Evolutionary conservation across 1,284 basidiomycete species (phyloP).

Genomic region (Neolentinus lepideus): DNA sequence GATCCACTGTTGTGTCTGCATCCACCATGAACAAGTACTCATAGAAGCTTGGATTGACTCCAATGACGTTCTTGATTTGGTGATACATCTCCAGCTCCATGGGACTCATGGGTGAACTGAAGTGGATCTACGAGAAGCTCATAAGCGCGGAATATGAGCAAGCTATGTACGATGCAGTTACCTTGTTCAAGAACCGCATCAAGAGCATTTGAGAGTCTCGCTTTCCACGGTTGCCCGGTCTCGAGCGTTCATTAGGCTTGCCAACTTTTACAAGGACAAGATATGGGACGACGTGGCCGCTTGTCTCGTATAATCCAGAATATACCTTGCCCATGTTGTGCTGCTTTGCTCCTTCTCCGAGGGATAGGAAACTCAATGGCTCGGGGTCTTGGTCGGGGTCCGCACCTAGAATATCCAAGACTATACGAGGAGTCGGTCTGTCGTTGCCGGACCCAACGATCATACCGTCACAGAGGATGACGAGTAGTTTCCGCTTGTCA

Average conservation of each 20-base stretch:
- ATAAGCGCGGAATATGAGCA: background rate
- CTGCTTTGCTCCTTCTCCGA: constrained; percentile 94
- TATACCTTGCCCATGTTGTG: constrained; percentile 99
- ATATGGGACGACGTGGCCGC: constrained; percentile 95
- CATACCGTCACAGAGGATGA: constrained; percentile 97
- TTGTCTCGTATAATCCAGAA: constrained; percentile 90
- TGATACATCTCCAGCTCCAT: constrained; percentile 97
- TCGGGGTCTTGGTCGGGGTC: constrained; percentile 93
- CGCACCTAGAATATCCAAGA: constrained; percentile 92
- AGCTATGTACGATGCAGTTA: constrained; percentile 20
- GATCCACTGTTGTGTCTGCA: constrained; percentile 92
- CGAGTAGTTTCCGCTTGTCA: constrained; percentile 93
- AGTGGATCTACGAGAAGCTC: constrained; percentile 72
- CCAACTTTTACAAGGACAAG: constrained; percentile 94
- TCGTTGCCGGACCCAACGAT: constrained; percentile 96
- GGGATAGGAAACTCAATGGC: constrained; percentile 86
- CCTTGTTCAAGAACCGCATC: constrained; percentile 97
- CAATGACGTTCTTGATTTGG: constrained; percentile 99
- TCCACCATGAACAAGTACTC: constrained; percentile 97
- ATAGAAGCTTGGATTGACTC: constrained; percentile 97
- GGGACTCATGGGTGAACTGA: constrained; percentile 94
- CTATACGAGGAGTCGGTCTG: constrained; percentile 86
- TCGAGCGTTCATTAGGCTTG: constrained; percentile 87
- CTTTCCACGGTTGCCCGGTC: constrained; percentile 95
- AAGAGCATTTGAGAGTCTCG: constrained; percentile 94